Evolutionary conservation across 768 basidiomycete species (phyloP).

Genomic region (Phanerochaete sordida): DNA sequence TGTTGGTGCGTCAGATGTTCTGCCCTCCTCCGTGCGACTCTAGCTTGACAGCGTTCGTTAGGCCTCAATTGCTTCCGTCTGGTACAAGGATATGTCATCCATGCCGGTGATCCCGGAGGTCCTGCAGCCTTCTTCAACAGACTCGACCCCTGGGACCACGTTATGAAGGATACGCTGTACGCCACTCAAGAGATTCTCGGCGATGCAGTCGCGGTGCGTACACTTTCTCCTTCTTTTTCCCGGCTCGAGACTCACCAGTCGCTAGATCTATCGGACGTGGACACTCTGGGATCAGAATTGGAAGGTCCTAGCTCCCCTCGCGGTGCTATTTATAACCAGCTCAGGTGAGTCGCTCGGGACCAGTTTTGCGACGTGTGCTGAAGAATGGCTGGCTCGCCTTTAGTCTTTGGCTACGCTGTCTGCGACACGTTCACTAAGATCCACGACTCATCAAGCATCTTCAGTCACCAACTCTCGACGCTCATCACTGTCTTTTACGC

Average conservation of each 20-base stretch:
- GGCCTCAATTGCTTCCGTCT: not conserved
- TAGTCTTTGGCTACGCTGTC: slow-evolving; percentile 15
- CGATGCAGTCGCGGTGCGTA: slow-evolving; percentile 8
- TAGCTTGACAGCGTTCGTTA: too few relatives aligned
- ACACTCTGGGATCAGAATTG: slow-evolving; percentile 17
- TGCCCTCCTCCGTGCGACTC: too few relatives aligned
- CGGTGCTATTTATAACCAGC: slow-evolving; percentile 13
- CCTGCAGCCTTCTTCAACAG: slow-evolving; percentile 3
- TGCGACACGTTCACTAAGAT: not conserved
- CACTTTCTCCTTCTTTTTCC: not conserved
- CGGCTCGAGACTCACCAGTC: not conserved
- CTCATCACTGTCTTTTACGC: slow-evolving; percentile 21
- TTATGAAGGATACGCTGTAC: slow-evolving; percentile 11
- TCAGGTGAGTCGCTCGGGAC: slow-evolving; percentile 4
- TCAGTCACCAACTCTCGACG: slow-evolving; percentile 13
- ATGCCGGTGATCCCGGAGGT: slow-evolving; percentile 3
- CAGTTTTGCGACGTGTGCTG: too few relatives aligned
- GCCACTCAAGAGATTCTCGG: slow-evolving; percentile 11
- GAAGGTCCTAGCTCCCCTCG: slow-evolving; percentile 13
- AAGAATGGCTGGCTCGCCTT: not conserved
- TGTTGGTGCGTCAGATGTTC: not conserved
- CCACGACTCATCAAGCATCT: slow-evolving; percentile 9
- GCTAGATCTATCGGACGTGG: slow-evolving; percentile 9
- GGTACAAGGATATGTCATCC: slow-evolving; percentile 9
- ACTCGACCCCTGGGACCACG: slow-evolving; percentile 7